Evolutionary conservation across 129 eudicot species (phyloP).

Genomic region (Flaveria trinervia): DNA sequence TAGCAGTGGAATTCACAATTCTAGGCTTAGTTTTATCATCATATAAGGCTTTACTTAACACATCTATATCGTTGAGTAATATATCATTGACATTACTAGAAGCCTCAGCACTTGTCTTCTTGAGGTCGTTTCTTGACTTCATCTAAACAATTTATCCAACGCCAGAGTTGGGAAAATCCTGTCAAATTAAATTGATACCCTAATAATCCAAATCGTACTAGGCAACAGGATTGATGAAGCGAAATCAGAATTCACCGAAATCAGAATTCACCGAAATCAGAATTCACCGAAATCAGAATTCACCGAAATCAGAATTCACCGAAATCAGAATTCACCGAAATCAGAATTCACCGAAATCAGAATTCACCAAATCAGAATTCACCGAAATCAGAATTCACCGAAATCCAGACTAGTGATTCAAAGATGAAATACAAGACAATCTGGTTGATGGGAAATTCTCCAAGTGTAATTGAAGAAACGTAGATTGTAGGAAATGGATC

Average conservation of each 20-base stretch:
- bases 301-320: not conserved
- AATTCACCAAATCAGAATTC: too few relatives aligned
- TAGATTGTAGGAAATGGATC: not conserved
- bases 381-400: not conserved
- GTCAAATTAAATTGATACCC: too few relatives aligned
- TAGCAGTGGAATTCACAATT: slow-evolving; percentile 24
- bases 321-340: not conserved
- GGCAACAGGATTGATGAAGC: not conserved
- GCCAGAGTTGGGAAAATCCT: not conserved
- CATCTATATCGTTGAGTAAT: slow-evolving; percentile 58
- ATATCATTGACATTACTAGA: slow-evolving; percentile 37
- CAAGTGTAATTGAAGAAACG: not conserved
- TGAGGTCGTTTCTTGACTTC: slow-evolving; percentile 38
- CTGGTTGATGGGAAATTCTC: too few relatives aligned
- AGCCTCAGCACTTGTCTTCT: slow-evolving; percentile 51
- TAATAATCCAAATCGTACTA: not conserved
- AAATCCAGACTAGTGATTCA: too few relatives aligned
- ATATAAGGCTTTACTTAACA: slow-evolving; percentile 56
- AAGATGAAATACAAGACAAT: not conserved
- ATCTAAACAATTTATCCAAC: not conserved
- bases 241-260: not conserved
- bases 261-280: not conserved
- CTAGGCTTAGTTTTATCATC: slow-evolving; percentile 45
- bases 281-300: not conserved
- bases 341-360: not conserved